A percentile compares a stretch with the other conserved stretches of the same genome.
phyloP scores from a whole-genome alignment of 2,329 filamentous ascomycete species.

The Elsinoe fawcettii region DNA sequence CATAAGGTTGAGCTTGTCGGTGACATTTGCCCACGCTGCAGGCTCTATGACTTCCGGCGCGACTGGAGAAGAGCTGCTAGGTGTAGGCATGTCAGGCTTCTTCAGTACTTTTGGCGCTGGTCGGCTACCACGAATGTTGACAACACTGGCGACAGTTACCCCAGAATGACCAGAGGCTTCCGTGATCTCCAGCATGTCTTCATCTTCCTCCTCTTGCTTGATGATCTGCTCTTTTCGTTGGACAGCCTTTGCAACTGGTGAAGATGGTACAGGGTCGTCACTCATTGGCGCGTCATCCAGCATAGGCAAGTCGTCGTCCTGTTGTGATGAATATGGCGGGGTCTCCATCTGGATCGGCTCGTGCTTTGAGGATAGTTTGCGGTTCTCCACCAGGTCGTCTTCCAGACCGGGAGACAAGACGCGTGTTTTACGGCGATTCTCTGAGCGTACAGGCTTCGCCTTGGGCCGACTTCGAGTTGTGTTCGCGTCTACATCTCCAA shows the following conservation, averaged over 20 bases:
- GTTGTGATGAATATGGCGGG: constrained; percentile 14
- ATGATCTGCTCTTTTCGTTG: constrained; percentile 47
- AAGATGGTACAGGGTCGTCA: constrained; percentile 71
- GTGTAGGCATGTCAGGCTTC: constrained; percentile 61
- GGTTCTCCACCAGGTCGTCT: constrained; percentile 35
- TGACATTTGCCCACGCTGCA: constrained; percentile 81
- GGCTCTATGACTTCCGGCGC: constrained; percentile 59
- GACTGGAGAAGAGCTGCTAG: constrained; percentile 67
- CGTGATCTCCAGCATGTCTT: constrained; percentile 77
- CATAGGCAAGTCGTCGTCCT: constrained; percentile 42
- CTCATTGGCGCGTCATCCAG: constrained; percentile 76
- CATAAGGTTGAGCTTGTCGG: constrained; percentile 75
- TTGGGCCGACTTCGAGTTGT: constrained; percentile 43
- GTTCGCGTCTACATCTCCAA: constrained; percentile 83
- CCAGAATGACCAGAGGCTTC: constrained; percentile 59
- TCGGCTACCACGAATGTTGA: constrained; percentile 78
- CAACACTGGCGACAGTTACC: constrained; percentile 60
- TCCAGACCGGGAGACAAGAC: constrained; percentile 67
- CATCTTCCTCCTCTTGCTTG: constrained; percentile 63
- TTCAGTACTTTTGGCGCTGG: constrained; percentile 63
- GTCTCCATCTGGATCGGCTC: constrained; percentile 11
- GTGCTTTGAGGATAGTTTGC: constrained; percentile 19
- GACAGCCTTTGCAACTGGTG: constrained; percentile 49
- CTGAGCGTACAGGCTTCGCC: constrained; percentile 62
- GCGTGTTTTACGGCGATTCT: constrained; percentile 69